A percentile compares a stretch with the other conserved stretches of the same genome.
These are phyloP conservation scores for Thamnidium elegans DNA, from an alignment of 192 early-diverging fungal species.

Conservation along the genomic window DNA sequence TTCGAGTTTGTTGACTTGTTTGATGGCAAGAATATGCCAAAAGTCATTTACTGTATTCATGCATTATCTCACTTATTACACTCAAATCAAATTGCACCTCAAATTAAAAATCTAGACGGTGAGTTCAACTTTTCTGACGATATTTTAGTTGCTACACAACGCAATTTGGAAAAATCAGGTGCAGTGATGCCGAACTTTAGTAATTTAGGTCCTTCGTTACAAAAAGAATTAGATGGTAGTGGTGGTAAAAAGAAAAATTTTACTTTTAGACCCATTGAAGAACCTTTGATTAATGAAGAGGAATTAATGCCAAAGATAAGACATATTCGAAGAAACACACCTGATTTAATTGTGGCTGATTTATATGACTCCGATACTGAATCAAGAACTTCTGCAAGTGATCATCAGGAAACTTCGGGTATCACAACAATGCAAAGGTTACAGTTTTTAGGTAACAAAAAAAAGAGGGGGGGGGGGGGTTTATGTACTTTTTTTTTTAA, in stretches of 20 bases:
- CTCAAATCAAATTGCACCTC: slow-evolving; percentile 76
- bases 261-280: background rate
- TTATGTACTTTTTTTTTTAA: too few relatives aligned
- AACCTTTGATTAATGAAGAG: background rate
- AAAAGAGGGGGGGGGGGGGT: too few relatives aligned
- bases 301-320: background rate
- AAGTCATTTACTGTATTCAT: slow-evolving; percentile 98
- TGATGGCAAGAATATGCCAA: slow-evolving; percentile 98
- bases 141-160: slow-evolving; percentile 72
- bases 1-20: slow-evolving; percentile 98
- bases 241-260: background rate
- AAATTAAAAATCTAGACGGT: slow-evolving; percentile 92
- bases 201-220: slow-evolving; percentile 70
- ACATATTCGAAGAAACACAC: background rate
- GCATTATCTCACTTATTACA: slow-evolving; percentile 92
- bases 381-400: slow-evolving; percentile 6
- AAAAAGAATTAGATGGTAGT: slow-evolving; percentile 43
- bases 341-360: background rate
- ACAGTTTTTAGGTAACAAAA: background rate
- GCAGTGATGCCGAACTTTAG: slow-evolving; percentile 87
- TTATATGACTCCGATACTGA: background rate
- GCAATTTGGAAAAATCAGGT: slow-evolving; percentile 78
- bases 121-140: slow-evolving; percentile 87
- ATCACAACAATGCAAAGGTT: background rate
- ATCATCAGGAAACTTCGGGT: background rate